Base-by-base conservation (phyloP, 177 flowering plant species). In the Vitis hybrid region DNA sequence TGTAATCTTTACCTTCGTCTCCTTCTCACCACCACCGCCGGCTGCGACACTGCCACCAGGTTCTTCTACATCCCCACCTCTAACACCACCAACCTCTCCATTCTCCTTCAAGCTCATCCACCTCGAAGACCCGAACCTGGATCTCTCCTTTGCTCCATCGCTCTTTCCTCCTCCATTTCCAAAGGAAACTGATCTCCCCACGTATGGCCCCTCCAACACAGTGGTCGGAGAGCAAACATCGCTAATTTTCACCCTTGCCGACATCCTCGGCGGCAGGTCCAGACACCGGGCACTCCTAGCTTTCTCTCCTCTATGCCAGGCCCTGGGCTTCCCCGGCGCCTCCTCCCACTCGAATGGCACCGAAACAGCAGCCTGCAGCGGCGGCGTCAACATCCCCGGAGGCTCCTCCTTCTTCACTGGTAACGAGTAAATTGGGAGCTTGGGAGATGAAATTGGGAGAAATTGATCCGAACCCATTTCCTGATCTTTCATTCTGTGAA, bases 301-400 rank as follows among this genome's bases (percentile, higher is more conserved):
- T 59, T 50, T 73, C 12, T 59, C 8, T 19, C 56, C 24, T 38
- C 24, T 14, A 58, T 55, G 2, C 65, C 65, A 62, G 38, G 69
- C 65, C 52, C 88, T 73, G 59, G 97, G 95, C 81, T 71, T 82
- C 6, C 97, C 95, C 1, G 97, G 97, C 1, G 84, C 89, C 62
- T 90, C 94, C 73, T 92, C 97, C 97, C 97, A 92, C 59, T 71
- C 68, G 75, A 92, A 92, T 0, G 97, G 97, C 51, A 92, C 76
- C 3, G 95, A 81, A 14, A 73, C 90, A 3, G 75, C 64, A 56
- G 84, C 57, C 4, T 76, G 76, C 52, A 78, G 76, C 11, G 92
- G 97, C 15, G 97, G 92, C 1, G 95, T 86, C 6, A 71, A 51
- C 80, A 79, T 70, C 53, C 86, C 87, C 19, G 82, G 71, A 10